Base-by-base conservation (phyloP, 2,329 filamentous ascomycete species). In the Epichloe brachyelytri region DNA sequence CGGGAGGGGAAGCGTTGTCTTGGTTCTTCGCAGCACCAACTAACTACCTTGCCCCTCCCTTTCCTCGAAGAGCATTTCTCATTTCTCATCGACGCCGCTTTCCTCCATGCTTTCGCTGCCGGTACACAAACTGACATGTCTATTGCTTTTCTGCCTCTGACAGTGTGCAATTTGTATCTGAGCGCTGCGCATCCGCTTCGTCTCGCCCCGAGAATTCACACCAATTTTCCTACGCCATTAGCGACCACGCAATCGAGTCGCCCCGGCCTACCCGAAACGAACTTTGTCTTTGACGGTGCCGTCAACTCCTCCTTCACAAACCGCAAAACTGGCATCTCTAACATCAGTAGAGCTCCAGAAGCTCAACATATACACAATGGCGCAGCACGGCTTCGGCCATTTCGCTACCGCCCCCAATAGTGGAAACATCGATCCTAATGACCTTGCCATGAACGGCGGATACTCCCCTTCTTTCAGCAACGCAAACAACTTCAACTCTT, bases 371-470 rank as follows among this genome's bases (percentile, higher is more conserved):
- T 49, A 52, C 53, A 59, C 59, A 54, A 80, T 80, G 76, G 73
- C 76, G 58, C 75, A 78, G 50, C 75, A 78, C 68, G 68, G 69
- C 59, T 81, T 79, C 65, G 70, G 70, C 62, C 75, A 77, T 57
- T 80, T 79, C 62, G 71, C 70, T 58, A 74, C 74, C 56, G 68
- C 70, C 60, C 75, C 77, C 57, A 75, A 74, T 56, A 73, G 71
- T 53, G 71, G 76, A 46, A 78, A 78, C 62, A 83, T 96, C 62
- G 87, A 96, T 63, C 91, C 91, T 11, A 91, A 87, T 55, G 88
- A 93, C 56, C 77, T 96, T 53, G 80, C 80, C 59, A 86, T 91
- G 80, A 65, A 68, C 14, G 75, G 75, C 57, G 73, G 74, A 53
- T 83, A 76, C 63, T 79, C 78, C 20, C 74, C 77, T 38, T 76